Conservation (phyloP, 768 basidiomycete genomes). For the Pulveroboletus sp. region DNA sequence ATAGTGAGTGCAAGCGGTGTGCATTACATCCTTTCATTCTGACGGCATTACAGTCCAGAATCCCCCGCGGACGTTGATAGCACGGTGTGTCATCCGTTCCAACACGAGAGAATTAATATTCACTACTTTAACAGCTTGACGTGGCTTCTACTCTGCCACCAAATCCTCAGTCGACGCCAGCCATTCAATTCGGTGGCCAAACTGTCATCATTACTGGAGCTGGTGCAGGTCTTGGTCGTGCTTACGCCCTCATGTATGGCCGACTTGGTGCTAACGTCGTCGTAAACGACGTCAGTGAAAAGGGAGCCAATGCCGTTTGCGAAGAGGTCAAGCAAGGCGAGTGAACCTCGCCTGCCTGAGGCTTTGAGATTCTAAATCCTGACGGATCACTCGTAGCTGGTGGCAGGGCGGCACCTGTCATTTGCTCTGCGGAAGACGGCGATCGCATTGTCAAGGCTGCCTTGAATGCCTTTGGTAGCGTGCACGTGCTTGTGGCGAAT, state of each 20-base stretch:
- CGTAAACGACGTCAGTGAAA: conserved; percentile 89
- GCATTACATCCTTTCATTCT: conserved; percentile 3
- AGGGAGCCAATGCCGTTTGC: conserved; percentile 78
- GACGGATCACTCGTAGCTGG: conserved; percentile 49
- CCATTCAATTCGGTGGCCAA: conserved; percentile 81
- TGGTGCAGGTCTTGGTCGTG: conserved; percentile 89
- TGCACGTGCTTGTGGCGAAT: conserved; percentile 88
- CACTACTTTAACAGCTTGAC: conserved; percentile 46
- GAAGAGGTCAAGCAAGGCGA: conserved; percentile 79
- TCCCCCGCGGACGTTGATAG: conserved; percentile 59
- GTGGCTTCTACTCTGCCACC: conserved; percentile 55
- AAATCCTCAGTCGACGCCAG: conserved; percentile 64
- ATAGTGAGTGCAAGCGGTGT: conserved; percentile 45
- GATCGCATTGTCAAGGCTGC: conserved; percentile 85
- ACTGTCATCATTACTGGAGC: conserved; percentile 94
- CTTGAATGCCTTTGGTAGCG: conserved; percentile 78
- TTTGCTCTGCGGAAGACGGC: conserved; percentile 89
- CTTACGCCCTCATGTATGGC: conserved; percentile 88
- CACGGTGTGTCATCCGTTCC: conserved; percentile 33
- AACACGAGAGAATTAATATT: not conserved
- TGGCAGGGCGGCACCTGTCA: conserved; percentile 77
- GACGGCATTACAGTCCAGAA: conserved; percentile 48
- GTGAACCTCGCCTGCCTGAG: conserved; percentile 8
- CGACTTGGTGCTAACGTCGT: conserved; percentile 95
- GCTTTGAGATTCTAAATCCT: not conserved